Evolutionary conservation across 2,329 filamentous ascomycete species (phyloP), one percentile per base, ranked within the genome.

Genomic region (Emmonsiellopsis sp.): DNA sequence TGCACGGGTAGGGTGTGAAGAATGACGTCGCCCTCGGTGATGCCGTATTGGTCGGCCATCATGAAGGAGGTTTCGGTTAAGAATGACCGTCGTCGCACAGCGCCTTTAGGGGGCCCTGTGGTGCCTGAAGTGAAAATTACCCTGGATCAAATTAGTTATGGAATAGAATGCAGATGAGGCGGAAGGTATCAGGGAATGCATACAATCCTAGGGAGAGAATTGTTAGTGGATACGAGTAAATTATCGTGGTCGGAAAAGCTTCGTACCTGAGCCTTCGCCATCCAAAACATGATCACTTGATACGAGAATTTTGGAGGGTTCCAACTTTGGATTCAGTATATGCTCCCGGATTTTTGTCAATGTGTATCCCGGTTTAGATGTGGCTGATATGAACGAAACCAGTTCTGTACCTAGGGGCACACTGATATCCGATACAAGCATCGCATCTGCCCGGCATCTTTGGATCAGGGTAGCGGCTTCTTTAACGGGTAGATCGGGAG

Each of bases 381-480:
- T 60, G 50, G 2, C 32, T 10, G 10, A 13, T 11, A 44, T 15
- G 3, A 44, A 26, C n/a, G n/a, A 15, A 16, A 15, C 41, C 20
- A 44, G 20, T 26, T 44, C 41, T 10, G 9, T 44, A 9, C 4
- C 41, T 16, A 13, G 9, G 9, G n/a, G n/a, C 8, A 44, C 41
- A 16, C 41, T 44, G 41, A 44, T 16, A 11, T 31, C 53, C 52
- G 43, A 52, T 56, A 8, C 47, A 54, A 11, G 56, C 45, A 37
- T 54, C 51, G 57, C 57, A 63, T 42, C 49, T 49, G 9, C 61
- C 57, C 20, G 61, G 60, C 1, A 53, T 26, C 1, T 44, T 44
- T 44, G 47, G 26, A 69, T 58, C 31, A 69, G 67, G 38, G 67
- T 67, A 30, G 59, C 62, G 9, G 65, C 66, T 57, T 70, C 67